Base-by-base conservation (phyloP, 2,329 filamentous ascomycete genomes). In the Aspergillus awamori region DNA sequence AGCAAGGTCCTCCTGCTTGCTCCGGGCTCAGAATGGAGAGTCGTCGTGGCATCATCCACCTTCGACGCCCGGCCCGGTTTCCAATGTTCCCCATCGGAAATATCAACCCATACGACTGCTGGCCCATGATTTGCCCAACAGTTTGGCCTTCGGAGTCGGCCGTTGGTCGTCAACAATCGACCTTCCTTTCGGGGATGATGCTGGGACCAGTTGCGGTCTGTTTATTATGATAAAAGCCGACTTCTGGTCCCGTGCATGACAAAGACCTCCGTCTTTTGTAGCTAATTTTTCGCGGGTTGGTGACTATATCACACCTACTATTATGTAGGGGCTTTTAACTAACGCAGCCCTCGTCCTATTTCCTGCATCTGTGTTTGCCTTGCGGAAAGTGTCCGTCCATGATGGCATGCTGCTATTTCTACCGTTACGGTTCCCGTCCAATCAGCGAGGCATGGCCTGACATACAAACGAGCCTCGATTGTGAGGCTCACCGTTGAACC, bases 291-390 rank as follows among this genome's bases (percentile, higher is more conserved):
- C 55, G 57, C 51, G 57, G 43, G 57, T 60, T 49, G 66, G 61
- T 65, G 5, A 67, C 59, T 65, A 64, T 66, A 65, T 67, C 63
- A 62, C 22, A 39, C 26, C 33, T 13, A 36, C 33, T 36, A 36
- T 36, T 36, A 36, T 13, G 33, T 36, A 36, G 11, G 33, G 11
- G 33, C 1, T 1, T 36, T 36, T 10, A 36, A 11, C 33, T 36
- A 36, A 36, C 33, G 33, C 33, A 36, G 11, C 11, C 13, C 11
- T 11, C 33, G 33, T 36, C 11, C 11, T 5, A 36, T 36, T 13
- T 36, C 33, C 13, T 36, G 33, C 33, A 36, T 36, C 11, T 11
- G 33, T 36, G 33, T 36, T 36, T 36, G 33, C 11, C 11, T 36
- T 13, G 33, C 33, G 33, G 33, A 36, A 36, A 11, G 33, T 36